Percentiles rank a stretch among this genome's conserved stretches.
Conservation (phyloP, 106 monocot genomes). For the Dendrobium chrysotoxum region DNA sequence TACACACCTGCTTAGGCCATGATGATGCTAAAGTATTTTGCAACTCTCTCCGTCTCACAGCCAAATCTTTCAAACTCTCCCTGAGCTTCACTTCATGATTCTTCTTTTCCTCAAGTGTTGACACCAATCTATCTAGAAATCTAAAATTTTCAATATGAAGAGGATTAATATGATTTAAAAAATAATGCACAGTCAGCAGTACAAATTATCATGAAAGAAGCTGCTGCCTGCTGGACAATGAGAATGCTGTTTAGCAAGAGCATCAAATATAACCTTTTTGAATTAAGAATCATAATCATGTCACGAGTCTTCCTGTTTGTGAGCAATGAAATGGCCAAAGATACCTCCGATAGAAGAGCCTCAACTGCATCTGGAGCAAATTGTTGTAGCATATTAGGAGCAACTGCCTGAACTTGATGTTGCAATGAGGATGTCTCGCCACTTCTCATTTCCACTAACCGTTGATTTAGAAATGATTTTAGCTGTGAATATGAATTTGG, state of each 20-base stretch:
- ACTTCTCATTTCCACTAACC: slow-evolving; percentile 72
- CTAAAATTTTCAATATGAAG: slow-evolving; percentile 17
- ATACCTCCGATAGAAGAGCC: slow-evolving; percentile 53
- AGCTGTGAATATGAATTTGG: slow-evolving; percentile 32
- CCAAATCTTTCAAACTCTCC: slow-evolving; percentile 70
- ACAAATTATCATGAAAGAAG: not conserved
- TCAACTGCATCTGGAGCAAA: slow-evolving; percentile 60
- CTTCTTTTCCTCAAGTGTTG: slow-evolving; percentile 79
- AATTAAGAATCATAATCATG: slow-evolving; percentile 97
- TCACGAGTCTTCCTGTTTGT: slow-evolving; percentile 85
- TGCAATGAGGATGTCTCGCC: slow-evolving; percentile 86
- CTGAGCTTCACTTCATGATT: slow-evolving; percentile 80
- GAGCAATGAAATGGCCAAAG: slow-evolving; percentile 64
- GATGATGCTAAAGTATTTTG: slow-evolving; percentile 85
- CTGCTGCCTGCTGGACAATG: not conserved
- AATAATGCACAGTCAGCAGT: not conserved
- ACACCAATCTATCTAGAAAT: slow-evolving; percentile 88
- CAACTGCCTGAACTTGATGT: slow-evolving; percentile 95
- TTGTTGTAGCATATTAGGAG: slow-evolving; percentile 84
- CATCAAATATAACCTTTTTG: slow-evolving; percentile 57
- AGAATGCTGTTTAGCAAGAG: not conserved
- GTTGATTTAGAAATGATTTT: slow-evolving; percentile 83
- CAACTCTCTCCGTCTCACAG: slow-evolving; percentile 78
- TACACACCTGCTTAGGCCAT: slow-evolving; percentile 91
- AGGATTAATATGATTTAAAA: not conserved